A percentile compares a stretch with the other conserved stretches of the same genome.
These are phyloP conservation scores for Salix purpurea DNA, from an alignment of 345 rosid genomes.

Conservation along the genomic window DNA sequence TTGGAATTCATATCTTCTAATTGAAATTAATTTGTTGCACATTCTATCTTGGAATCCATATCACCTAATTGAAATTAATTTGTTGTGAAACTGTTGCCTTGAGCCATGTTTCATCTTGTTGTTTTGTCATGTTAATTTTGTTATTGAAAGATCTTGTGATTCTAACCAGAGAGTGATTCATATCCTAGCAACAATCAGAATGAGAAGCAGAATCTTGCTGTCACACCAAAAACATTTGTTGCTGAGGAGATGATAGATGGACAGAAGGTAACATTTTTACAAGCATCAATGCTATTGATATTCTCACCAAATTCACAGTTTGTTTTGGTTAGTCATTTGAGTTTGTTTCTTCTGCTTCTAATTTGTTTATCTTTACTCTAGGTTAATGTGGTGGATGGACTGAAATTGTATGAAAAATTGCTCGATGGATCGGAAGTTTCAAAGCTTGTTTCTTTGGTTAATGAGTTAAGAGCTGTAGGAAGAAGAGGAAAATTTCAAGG, in stretches of 20 bases:
- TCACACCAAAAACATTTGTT: slow-evolving; percentile 51
- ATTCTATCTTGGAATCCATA: background rate
- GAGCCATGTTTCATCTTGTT: background rate
- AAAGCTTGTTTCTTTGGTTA: slow-evolving; percentile 60
- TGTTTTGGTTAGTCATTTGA: background rate
- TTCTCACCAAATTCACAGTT: background rate
- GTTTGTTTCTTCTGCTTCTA: slow-evolving; percentile 8
- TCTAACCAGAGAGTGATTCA: slow-evolving; percentile 43
- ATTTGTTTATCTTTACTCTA: slow-evolving; percentile 20
- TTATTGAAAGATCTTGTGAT: slow-evolving; percentile 6
- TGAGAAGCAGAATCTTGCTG: slow-evolving; percentile 39
- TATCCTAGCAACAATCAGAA: slow-evolving; percentile 31
- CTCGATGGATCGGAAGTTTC: slow-evolving; percentile 54
- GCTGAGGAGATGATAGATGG: slow-evolving; percentile 66
- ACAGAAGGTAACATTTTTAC: slow-evolving; percentile 47
- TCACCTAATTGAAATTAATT: background rate
- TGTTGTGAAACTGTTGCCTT: background rate
- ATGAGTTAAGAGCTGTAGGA: slow-evolving; percentile 71
- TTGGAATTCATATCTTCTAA: too few species aligned
- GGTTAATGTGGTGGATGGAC: slow-evolving; percentile 95
- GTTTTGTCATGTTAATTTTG: background rate
- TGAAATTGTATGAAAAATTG: slow-evolving; percentile 63
- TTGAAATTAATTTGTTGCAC: too few species aligned
- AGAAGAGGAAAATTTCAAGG: slow-evolving; percentile 79
- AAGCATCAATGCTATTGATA: slow-evolving; percentile 1